Evolutionary conservation across 2,329 filamentous ascomycete genomes (phyloP).

Genomic region (Reticulascus tulasneorum): DNA sequence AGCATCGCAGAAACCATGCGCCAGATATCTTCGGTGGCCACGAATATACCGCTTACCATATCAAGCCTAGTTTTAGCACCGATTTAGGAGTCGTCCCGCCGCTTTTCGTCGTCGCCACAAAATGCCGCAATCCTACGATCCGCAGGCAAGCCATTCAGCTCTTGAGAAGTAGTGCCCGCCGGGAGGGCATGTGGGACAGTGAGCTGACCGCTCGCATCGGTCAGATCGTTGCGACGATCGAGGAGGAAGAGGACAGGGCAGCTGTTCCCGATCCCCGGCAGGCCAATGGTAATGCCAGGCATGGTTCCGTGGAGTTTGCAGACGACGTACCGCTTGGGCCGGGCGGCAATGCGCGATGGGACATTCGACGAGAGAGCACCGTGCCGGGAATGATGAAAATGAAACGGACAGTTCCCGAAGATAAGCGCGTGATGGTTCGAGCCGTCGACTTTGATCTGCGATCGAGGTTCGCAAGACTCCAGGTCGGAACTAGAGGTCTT

Average conservation of each 20-base stretch:
- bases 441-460: constrained; percentile 55
- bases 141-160: constrained; percentile 60
- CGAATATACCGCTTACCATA: constrained; percentile 43
- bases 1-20: constrained; percentile 31
- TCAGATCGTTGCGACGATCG: constrained; percentile 51
- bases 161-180: constrained; percentile 53
- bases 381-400: constrained; percentile 13
- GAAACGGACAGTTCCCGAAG: constrained; percentile 41
- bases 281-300: constrained; percentile 17
- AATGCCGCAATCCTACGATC: constrained; percentile 55
- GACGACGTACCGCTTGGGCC: constrained; percentile 29
- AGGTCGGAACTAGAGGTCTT: constrained; percentile 52
- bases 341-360: constrained; percentile 41
- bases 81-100: constrained; percentile 62
- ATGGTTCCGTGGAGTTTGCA: constrained; percentile 28
- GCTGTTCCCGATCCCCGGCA: constrained; percentile 21
- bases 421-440: constrained; percentile 53
- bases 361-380: constrained; percentile 20
- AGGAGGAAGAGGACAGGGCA: constrained; percentile 40
- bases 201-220: constrained; percentile 53
- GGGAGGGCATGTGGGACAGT: constrained; percentile 69
- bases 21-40: constrained; percentile 36
- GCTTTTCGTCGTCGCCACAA: constrained; percentile 62
- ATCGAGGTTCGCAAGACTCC: constrained; percentile 43
- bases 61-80: constrained; percentile 60